phyloP scores from a whole-genome alignment of 2,329 filamentous ascomycete genomes.

The Thelonectria discophora region DNA sequence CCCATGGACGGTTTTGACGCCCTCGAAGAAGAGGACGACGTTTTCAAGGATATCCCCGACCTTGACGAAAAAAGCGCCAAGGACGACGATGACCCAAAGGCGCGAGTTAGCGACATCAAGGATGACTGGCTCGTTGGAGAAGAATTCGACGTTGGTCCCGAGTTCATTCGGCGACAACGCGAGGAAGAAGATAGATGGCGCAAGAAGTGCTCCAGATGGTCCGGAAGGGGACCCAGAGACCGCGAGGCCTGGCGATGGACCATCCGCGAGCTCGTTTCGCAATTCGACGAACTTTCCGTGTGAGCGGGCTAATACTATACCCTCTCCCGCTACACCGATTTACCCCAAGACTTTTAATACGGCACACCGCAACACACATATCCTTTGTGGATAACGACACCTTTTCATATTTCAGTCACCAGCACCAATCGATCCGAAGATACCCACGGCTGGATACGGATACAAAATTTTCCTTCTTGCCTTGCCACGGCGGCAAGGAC shows the following conservation, averaged over 20 bases:
- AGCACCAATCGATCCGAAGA: constrained; percentile 27
- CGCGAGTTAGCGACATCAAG: constrained; percentile 68
- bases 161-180: constrained; percentile 87
- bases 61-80: constrained; percentile 74
- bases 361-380: constrained; percentile 27
- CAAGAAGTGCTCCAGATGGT: constrained; percentile 87
- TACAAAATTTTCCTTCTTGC: constrained; percentile 25
- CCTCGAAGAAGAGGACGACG: constrained; percentile 87
- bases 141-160: constrained; percentile 96
- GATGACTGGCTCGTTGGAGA: constrained; percentile 91
- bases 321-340: constrained; percentile 31
- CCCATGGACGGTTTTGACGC: constrained; percentile 73
- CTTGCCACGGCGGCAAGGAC: not conserved
- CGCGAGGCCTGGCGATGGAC: constrained; percentile 80
- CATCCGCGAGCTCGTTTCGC: constrained; percentile 67
- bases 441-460: constrained; percentile 37
- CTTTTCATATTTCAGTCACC: constrained; percentile 29
- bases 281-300: constrained; percentile 52
- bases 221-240: constrained; percentile 65
- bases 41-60: constrained; percentile 94
- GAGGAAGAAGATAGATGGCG: constrained; percentile 94
- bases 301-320: constrained; percentile 34
- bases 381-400: constrained; percentile 36
- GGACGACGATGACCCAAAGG: constrained; percentile 59
- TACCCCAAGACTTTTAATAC: constrained; percentile 37